Evolutionary conservation across 768 basidiomycete species (phyloP).

Genomic region (Pulveroboletus frians): DNA sequence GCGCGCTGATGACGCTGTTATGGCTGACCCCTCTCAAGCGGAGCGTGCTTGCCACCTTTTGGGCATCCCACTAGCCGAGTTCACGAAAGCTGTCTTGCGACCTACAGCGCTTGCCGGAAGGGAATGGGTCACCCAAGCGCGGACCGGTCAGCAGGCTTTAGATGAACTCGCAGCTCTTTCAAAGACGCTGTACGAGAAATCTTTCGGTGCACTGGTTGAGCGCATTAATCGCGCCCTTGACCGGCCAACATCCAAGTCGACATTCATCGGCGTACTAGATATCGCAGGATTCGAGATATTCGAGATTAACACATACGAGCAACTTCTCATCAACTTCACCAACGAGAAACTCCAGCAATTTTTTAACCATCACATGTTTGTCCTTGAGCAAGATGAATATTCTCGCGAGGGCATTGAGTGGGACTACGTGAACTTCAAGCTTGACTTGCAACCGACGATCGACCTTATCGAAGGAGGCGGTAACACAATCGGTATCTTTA

Average conservation of each 20-base stretch:
- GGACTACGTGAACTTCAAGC: conserved; percentile 97
- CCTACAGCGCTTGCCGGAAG: conserved; percentile 91
- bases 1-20: conserved; percentile 71
- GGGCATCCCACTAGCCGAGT: conserved; percentile 82
- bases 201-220: conserved; percentile 89
- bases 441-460: conserved; percentile 96
- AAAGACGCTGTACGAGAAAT: conserved; percentile 97
- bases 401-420: conserved; percentile 93
- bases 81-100: conserved; percentile 81
- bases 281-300: conserved; percentile 99
- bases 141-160: conserved; percentile 85
- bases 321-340: conserved; percentile 96
- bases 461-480: conserved; percentile 89
- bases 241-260: conserved; percentile 83
- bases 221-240: conserved; percentile 93
- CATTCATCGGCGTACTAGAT: conserved; percentile 97
- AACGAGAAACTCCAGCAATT: conserved; percentile 98
- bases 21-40: conserved; percentile 80
- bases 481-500: conserved; percentile 76
- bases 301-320: conserved; percentile 92
- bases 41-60: conserved; percentile 88
- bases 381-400: conserved; percentile 98
- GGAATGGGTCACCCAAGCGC: conserved; percentile 94
- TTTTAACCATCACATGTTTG: conserved; percentile 99
- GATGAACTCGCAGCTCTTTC: conserved; percentile 89